A percentile compares a stretch with the other conserved stretches of the same genome.
These are phyloP conservation scores for Pichia nanzhaoensis DNA, from an alignment of 805 yeast genomes.

Conservation along the genomic window DNA sequence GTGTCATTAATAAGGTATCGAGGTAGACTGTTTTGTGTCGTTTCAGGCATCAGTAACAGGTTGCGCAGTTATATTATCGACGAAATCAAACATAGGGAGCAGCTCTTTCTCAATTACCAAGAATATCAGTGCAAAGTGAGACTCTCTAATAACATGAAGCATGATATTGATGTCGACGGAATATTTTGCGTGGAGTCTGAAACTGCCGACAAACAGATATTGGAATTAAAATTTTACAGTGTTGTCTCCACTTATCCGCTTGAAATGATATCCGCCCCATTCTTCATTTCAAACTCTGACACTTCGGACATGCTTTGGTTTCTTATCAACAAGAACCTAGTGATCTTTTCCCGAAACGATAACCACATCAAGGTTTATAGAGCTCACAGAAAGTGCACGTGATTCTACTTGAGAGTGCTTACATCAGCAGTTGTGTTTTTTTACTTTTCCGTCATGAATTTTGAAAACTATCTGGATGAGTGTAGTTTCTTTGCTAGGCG, in stretches of 20 bases:
- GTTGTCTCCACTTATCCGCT: constrained; percentile 1
- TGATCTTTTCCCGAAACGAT: background rate
- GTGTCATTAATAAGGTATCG: background rate
- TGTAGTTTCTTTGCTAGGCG: too few relatives aligned
- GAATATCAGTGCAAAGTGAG: constrained; percentile 7
- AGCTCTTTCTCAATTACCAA: constrained; percentile 5
- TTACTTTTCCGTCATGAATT: too few relatives aligned
- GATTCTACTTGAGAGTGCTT: background rate
- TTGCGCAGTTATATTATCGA: constrained; percentile 4
- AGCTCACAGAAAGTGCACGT: background rate
- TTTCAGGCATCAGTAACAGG: constrained; percentile 6
- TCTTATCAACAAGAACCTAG: background rate
- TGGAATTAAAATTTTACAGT: constrained; percentile 7
- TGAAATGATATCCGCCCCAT: constrained; percentile 1
- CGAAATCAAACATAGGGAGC: background rate
- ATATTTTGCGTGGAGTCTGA: constrained; percentile 13
- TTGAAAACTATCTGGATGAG: too few relatives aligned
- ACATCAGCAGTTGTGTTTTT: background rate
- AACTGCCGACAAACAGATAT: background rate
- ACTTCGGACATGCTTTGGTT: constrained; percentile 3
- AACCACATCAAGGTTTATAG: background rate
- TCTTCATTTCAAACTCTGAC: background rate
- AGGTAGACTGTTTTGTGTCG: constrained; percentile 1
- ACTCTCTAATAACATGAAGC: constrained; percentile 7
- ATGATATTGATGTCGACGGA: background rate